Base-by-base conservation (phyloP, 2,329 filamentous ascomycete species). In the Cladophialophora exuberans region DNA sequence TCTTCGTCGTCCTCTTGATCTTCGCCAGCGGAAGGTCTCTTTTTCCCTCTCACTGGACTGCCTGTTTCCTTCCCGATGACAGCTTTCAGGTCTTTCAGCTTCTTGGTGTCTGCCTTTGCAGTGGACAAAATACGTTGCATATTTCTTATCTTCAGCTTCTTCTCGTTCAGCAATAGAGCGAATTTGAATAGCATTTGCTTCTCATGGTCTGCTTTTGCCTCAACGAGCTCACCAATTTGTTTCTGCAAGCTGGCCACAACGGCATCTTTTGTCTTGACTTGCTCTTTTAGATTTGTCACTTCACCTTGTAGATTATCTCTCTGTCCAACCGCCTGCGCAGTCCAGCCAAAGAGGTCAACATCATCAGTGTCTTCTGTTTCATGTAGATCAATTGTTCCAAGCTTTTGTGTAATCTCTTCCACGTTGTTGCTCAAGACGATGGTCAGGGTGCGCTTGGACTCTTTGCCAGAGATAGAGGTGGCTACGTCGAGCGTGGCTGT, bases 61-160 rank as follows among this genome's bases (percentile, higher is more conserved):
- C 61, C 56, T 36, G 67, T 63, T 15, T 64, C 66, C 11, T 67
- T 69, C 72, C 39, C 42, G 25, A 56, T 33, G 4, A 33, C 20
- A 11, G 56, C 44, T 41, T 62, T 35, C 28, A 75, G 69, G 62
- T 68, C 69, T 70, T 22, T 61, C 62, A 22, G 64, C 54, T 66
- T 65, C 20, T 57, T 56, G 18, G 60, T 62, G 62, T 80, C 73
- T 15, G 76, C 61, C 51, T 79, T 79, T 6, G 78, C 78, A 25
- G 74, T 72, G 13, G 76, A 75, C 11, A 85, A 65, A 4, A 85
- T 67, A 18, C 82, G 75, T 64, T 83, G 81, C 66, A 84, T 82
- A 62, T 84, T 83, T 45, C 83, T 72, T 44, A 86, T 85, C 65
- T 86, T 86, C 4, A 82, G 72, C 70, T 86, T 86, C 70, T 86